phyloP scores from a whole-genome alignment of 805 yeast species.

The Hanseniaspora lachancei region DNA sequence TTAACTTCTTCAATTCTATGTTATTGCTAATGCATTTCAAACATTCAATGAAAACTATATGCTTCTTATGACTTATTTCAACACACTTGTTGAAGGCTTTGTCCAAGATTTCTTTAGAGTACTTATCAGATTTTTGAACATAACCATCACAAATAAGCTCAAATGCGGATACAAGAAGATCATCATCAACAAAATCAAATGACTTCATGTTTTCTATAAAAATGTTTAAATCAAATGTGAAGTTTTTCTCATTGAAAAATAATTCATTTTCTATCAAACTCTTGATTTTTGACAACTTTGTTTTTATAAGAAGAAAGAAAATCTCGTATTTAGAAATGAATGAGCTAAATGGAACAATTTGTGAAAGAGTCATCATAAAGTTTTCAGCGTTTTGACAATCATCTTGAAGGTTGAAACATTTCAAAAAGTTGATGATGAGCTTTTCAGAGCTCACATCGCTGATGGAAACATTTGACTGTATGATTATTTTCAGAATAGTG shows the following conservation, averaged over 20 bases:
- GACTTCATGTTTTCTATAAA: constrained; percentile 2
- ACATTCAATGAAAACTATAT: background rate
- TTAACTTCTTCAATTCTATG: constrained; percentile 5
- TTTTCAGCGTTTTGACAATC: background rate
- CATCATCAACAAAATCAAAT: background rate
- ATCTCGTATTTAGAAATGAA: background rate
- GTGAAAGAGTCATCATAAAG: background rate
- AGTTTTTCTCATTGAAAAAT: constrained; percentile 2
- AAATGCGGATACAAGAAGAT: background rate
- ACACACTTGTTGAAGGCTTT: constrained; percentile 2
- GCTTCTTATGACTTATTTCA: background rate
- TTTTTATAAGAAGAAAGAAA: background rate
- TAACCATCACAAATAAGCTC: background rate
- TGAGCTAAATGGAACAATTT: background rate
- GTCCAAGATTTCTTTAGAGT: constrained; percentile 1
- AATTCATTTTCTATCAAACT: background rate
- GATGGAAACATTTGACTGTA: background rate
- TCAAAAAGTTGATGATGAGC: background rate
- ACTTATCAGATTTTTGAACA: background rate
- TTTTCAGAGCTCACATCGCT: constrained; percentile 3
- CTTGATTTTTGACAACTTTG: background rate
- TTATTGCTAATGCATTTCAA: background rate
- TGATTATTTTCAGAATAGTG: background rate
- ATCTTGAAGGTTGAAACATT: background rate
- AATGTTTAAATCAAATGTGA: background rate